Evolutionary conservation across 148 eudicot genomes (phyloP).

Genomic region (Linanthus parryae): DNA sequence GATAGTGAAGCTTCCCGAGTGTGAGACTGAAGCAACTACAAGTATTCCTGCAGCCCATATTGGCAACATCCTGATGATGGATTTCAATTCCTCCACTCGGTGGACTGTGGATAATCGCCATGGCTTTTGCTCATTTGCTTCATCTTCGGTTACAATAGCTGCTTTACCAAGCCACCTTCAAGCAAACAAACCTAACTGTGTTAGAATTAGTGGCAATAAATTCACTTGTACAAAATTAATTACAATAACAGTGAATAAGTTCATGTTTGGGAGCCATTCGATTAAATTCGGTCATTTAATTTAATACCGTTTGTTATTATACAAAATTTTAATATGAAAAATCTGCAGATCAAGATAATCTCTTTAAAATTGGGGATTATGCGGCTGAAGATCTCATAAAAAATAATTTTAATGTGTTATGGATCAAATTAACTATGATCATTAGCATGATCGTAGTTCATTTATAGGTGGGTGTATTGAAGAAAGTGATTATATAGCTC

Average conservation of each 20-base stretch:
- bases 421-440: too few species aligned
- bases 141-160: slow-evolving; percentile 34
- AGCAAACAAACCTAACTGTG: neutral
- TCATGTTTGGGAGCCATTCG: neutral
- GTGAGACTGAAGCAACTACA: slow-evolving; percentile 33
- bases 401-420: too few species aligned
- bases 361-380: neutral
- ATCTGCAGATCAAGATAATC: neutral
- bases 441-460: too few species aligned
- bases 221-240: too few species aligned
- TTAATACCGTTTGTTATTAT: too few species aligned
- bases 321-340: too few species aligned
- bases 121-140: slow-evolving; percentile 23
- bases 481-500: too few species aligned
- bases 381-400: too few species aligned
- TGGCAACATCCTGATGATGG: slow-evolving; percentile 43
- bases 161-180: slow-evolving; percentile 58
- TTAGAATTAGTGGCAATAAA: neutral
- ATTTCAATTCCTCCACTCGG: slow-evolving; percentile 53
- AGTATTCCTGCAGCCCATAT: slow-evolving; percentile 47
- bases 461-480: too few species aligned
- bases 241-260: neutral
- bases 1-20: slow-evolving; percentile 36
- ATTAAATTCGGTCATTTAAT: too few species aligned
- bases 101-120: slow-evolving; percentile 59